Conservation (phyloP, 352 stramenopile genomes). For the Phytophthora nicotianae region DNA sequence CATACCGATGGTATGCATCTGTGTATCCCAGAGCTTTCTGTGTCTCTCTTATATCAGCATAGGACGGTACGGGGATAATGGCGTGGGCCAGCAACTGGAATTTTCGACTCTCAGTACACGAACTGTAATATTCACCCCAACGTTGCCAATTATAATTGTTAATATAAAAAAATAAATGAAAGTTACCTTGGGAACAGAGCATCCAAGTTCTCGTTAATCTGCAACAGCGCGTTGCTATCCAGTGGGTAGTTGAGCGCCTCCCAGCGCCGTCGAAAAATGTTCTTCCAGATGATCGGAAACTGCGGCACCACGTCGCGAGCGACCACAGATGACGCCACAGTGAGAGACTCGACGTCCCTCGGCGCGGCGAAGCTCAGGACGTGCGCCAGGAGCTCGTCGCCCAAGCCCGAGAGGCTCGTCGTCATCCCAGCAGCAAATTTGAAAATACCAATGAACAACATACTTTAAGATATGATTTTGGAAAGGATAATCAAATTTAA, state of each 20-base stretch:
- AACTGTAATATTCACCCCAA: slow-evolving; percentile 24
- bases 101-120: slow-evolving; percentile 62
- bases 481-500: slow-evolving; percentile 28
- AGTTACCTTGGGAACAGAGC: slow-evolving; percentile 54
- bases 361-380: slow-evolving; percentile 45
- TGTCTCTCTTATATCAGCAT: slow-evolving; percentile 60
- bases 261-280: slow-evolving; percentile 66
- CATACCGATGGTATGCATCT: slow-evolving; percentile 56
- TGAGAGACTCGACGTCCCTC: slow-evolving; percentile 62
- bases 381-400: slow-evolving; percentile 59
- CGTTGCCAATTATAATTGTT: slow-evolving; percentile 6
- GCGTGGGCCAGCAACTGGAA: slow-evolving; percentile 78
- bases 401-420: slow-evolving; percentile 34
- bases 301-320: slow-evolving; percentile 47
- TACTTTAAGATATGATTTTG: slow-evolving; percentile 17
- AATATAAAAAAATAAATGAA: not conserved
- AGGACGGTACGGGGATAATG: slow-evolving; percentile 63
- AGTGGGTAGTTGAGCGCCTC: slow-evolving; percentile 66
- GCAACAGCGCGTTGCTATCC: slow-evolving; percentile 24
- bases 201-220: slow-evolving; percentile 46
- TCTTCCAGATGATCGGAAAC: slow-evolving; percentile 65
- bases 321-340: slow-evolving; percentile 54
- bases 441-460: slow-evolving; percentile 15
- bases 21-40: slow-evolving; percentile 45
- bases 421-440: slow-evolving; percentile 18